Conservation (phyloP, 2,329 filamentous ascomycete species). For the Aspergillus niger region DNA sequence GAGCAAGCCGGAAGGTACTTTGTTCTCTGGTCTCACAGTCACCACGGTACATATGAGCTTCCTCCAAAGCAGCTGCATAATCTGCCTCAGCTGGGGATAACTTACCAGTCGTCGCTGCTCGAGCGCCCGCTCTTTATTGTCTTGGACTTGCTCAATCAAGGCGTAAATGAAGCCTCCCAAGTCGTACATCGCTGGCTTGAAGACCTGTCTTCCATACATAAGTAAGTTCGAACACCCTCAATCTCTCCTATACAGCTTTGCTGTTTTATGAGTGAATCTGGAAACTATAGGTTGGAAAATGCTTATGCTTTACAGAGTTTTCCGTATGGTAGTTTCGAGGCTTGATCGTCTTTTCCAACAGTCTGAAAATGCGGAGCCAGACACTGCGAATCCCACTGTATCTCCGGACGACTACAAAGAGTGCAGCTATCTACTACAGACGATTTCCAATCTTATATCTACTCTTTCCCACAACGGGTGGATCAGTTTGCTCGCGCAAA, state of each 20-base stretch:
- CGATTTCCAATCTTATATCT: conserved; percentile 70
- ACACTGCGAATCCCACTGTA: conserved; percentile 50
- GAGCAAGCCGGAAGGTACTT: conserved; percentile 44
- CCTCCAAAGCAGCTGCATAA: conserved; percentile 36
- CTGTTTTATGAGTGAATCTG: too few species aligned
- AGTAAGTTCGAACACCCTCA: conserved; percentile 37
- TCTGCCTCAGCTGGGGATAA: conserved; percentile 30
- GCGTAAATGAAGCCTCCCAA: conserved; percentile 72
- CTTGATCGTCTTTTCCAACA: conserved; percentile 36
- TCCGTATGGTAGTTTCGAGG: conserved; percentile 39
- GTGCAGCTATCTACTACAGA: conserved; percentile 75
- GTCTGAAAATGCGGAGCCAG: conserved; percentile 20
- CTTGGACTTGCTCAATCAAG: conserved; percentile 74
- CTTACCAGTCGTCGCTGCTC: conserved; percentile 62
- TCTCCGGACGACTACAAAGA: conserved; percentile 68
- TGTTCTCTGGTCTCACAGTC: conserved; percentile 47
- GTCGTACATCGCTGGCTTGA: conserved; percentile 81
- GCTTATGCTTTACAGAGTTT: conserved; percentile 30
- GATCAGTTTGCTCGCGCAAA: conserved; percentile 67
- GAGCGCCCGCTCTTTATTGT: conserved; percentile 79
- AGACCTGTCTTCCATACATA: conserved; percentile 52
- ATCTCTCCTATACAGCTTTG: conserved; percentile 3
- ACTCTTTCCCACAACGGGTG: conserved; percentile 70
- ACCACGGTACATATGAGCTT: conserved; percentile 41
- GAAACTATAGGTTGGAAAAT: neutral